A percentile compares a stretch with the other conserved stretches of the same genome.
Conservation (phyloP, 306 rosid genomes). For the Malus orientalis region DNA sequence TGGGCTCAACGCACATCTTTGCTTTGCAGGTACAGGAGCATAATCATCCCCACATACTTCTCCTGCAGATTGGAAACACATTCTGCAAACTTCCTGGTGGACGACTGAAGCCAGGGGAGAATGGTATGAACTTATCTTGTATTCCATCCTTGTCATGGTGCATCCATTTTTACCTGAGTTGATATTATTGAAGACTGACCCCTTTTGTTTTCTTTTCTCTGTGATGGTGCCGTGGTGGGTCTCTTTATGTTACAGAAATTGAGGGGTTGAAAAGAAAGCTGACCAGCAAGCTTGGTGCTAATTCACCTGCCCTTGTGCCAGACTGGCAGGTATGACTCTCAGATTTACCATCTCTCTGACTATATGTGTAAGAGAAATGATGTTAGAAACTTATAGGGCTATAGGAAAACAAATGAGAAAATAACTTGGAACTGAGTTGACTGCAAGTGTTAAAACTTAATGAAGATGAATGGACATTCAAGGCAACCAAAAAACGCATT, state of each 20-base stretch:
- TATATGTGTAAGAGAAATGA: neutral
- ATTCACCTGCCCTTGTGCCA: slow-evolving; percentile 70
- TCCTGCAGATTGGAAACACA: slow-evolving; percentile 93
- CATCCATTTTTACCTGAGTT: neutral
- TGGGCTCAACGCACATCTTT: neutral
- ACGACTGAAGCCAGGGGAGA: slow-evolving; percentile 96
- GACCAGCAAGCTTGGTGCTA: slow-evolving; percentile 97
- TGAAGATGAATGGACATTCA: neutral
- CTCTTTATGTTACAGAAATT: slow-evolving; percentile 41
- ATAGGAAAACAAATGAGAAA: neutral
- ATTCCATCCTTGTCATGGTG: neutral
- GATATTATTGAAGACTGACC: neutral
- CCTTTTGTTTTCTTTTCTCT: neutral
- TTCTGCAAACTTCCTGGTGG: slow-evolving; percentile 99
- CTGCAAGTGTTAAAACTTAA: neutral
- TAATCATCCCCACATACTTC: slow-evolving; percentile 97
- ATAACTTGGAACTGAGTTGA: neutral
- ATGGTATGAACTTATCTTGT: slow-evolving; percentile 44
- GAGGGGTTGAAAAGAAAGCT: slow-evolving; percentile 94
- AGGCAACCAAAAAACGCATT: neutral
- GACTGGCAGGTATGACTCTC: slow-evolving; percentile 73
- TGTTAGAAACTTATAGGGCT: neutral
- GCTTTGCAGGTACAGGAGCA: slow-evolving; percentile 89
- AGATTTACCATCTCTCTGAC: neutral
- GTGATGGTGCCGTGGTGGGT: slow-evolving; percentile 1